Evolutionary conservation across 176 grass and related monocot species (phyloP).

Genomic region (Cenchrus americanus): DNA sequence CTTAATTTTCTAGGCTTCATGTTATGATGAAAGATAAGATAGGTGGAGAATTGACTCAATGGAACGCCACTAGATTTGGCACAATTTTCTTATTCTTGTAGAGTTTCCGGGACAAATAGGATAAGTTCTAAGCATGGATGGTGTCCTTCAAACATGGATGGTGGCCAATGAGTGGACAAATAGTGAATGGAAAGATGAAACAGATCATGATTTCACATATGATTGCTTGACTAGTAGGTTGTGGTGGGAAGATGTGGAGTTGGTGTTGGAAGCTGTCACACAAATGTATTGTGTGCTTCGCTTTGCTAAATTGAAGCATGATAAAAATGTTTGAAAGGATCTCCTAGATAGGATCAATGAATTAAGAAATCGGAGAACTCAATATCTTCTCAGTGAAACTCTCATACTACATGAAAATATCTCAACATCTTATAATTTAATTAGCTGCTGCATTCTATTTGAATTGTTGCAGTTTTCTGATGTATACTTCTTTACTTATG

Average conservation of each 20-base stretch:
- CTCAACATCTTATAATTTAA: no score
- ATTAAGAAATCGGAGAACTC: neutral
- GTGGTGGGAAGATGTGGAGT: conserved; percentile 34
- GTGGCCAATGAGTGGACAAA: conserved; percentile 20
- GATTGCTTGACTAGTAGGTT: neutral
- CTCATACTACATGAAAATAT: neutral
- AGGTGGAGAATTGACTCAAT: neutral
- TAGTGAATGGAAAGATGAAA: neutral
- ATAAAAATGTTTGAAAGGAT: neutral
- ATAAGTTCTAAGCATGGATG: conserved; percentile 27
- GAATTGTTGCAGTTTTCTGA: no score
- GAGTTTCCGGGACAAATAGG: conserved; percentile 8
- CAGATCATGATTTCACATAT: conserved; percentile 4
- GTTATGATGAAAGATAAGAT: conserved; percentile 1
- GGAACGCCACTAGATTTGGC: conserved; percentile 24
- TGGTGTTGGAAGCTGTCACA: conserved; percentile 21
- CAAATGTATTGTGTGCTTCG: conserved; percentile 24
- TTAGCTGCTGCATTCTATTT: no score
- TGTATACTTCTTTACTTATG: no score
- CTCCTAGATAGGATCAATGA: neutral
- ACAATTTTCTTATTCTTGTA: conserved; percentile 28
- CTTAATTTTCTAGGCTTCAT: neutral
- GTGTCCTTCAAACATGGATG: conserved; percentile 32
- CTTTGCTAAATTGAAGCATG: conserved; percentile 19
- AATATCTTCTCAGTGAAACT: conserved; percentile 8